These are phyloP conservation scores for Phialophora verrucosa DNA, from an alignment of 2,329 filamentous ascomycete genomes.

Conservation along the genomic window DNA sequence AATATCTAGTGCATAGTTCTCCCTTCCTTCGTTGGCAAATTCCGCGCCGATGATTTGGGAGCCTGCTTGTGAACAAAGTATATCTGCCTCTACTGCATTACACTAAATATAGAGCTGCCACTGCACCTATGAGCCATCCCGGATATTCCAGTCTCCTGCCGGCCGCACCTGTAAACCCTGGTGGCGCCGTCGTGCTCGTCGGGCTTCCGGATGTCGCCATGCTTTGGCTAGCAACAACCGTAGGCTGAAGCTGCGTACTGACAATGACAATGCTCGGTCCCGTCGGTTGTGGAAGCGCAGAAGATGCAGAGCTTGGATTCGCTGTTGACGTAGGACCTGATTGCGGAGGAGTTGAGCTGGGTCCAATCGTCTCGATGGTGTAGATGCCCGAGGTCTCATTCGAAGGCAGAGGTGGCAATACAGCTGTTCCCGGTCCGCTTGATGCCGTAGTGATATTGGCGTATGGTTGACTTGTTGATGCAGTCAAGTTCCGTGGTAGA, in stretches of 20 bases:
- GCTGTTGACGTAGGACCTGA: neutral
- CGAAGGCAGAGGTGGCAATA: neutral
- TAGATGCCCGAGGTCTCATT: neutral
- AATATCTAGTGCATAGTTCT: neutral
- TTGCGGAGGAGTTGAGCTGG: conserved; percentile 1
- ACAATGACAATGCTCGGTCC: conserved; percentile 15
- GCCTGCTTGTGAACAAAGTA: neutral
- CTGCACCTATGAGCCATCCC: neutral
- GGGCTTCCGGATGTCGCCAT: neutral
- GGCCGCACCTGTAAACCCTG: neutral
- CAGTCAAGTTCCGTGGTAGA: neutral
- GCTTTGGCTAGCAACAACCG: conserved; percentile 6
- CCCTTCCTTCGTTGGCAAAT: neutral
- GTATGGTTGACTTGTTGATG: neutral
- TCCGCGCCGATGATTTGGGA: neutral
- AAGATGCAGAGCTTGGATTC: neutral
- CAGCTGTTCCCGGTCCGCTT: neutral
- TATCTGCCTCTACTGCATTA: neutral
- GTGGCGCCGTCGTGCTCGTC: neutral
- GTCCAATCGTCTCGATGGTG: neutral
- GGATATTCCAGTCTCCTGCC: conserved; percentile 2
- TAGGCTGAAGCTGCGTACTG: conserved; percentile 9
- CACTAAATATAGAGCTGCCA: conserved; percentile 2
- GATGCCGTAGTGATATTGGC: neutral
- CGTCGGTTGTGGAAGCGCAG: neutral